These are phyloP conservation scores for Nicotiana sylvestris DNA, from an alignment of 257 asterid genomes.

Conservation along the genomic window DNA sequence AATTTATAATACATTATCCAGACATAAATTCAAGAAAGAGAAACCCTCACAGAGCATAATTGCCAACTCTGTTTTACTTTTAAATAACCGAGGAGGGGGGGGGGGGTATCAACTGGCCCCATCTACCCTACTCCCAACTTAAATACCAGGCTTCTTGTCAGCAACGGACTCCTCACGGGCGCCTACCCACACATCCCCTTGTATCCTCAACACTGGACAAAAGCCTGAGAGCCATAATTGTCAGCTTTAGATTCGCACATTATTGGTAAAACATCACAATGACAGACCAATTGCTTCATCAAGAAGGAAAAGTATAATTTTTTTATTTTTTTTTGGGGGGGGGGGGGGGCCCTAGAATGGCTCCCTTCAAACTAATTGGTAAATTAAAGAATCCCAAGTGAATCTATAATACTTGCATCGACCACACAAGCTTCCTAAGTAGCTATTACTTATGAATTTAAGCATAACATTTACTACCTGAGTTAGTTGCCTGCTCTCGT, in stretches of 20 bases:
- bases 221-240: background rate
- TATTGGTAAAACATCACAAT: background rate
- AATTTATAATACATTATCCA: background rate
- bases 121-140: background rate
- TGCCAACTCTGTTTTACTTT: background rate
- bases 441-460: background rate
- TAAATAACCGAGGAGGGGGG: background rate
- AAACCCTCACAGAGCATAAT: background rate
- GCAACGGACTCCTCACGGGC: too few species aligned
- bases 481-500: constrained; percentile 93
- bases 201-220: background rate
- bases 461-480: constrained; percentile 48
- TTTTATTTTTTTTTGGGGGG: background rate
- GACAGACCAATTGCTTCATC: constrained; percentile 2
- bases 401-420: background rate
- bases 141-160: background rate
- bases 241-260: background rate
- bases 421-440: background rate
- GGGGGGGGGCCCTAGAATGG: too few species aligned
- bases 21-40: background rate
- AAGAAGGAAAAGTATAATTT: background rate
- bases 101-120: background rate
- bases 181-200: background rate
- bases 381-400: background rate
- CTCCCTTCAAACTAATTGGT: background rate